Base-by-base conservation (phyloP, 2,329 filamentous ascomycete genomes). In the Periconia digitata region DNA sequence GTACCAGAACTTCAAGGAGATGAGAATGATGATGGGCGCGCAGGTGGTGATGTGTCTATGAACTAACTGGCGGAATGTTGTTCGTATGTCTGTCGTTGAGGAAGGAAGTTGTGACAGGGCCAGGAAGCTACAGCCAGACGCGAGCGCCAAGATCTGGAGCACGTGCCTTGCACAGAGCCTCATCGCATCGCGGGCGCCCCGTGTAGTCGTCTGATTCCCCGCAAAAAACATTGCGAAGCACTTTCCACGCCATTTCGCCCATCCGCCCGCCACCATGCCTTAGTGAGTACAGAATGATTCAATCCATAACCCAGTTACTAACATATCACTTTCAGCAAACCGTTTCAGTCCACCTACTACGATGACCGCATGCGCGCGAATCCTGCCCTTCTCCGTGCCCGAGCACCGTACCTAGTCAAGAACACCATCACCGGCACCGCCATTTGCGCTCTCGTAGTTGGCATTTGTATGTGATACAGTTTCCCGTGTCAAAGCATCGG, bases 371-470 rank as follows among this genome's bases (percentile, higher is more conserved):
- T 89, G 76, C 86, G 88, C 57, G 91, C 95, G 73, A 89, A 89
- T 52, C 86, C 91, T 41, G 89, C 95, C 47, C 85, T 99, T 56
- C 86, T 96, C 70, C 89, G 94, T 67, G 92, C 94, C 47, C 86
- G 95, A 63, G 85, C 90, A 62, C 94, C 94, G 42, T 99, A 95
- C 72, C 81, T 99, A 35, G 76, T 96, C 73, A 95, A 89, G 78
- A 99, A 99, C 74, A 81, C 87, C 22, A 63, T 92, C 51, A 90
- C 91, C 1, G 94, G 94, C 16, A 66, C 88, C n/a, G 83, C 79
- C 13, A 81, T 97, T 41, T 79, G 87, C 58, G 80, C 79, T 17
- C 85, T 97, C 59, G 85, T 89, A n/a, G 79, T 90, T 55, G 84
- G 85, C 55, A 88, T 99, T 61, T 99, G 94, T 99, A 83, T 20